A percentile compares a stretch with the other conserved stretches of the same genome.
These are phyloP conservation scores for Byssochlamys sp. DNA, from an alignment of 2,329 filamentous ascomycete species.

Conservation along the genomic window DNA sequence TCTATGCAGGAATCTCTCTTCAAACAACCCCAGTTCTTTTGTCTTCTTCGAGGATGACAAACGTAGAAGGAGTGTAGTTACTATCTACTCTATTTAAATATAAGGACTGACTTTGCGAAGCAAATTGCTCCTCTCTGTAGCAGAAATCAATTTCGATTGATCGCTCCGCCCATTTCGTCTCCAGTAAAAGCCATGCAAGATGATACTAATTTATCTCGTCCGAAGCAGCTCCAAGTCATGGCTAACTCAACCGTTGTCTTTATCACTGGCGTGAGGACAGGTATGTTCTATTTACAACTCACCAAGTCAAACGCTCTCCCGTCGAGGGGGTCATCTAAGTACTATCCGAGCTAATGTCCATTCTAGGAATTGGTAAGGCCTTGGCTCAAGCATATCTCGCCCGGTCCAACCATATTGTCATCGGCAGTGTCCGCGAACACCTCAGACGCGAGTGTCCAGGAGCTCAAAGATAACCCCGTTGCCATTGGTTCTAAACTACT, in stretches of 20 bases:
- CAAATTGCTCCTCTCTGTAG: too few relatives aligned
- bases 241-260: neutral
- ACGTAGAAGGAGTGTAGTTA: too few relatives aligned
- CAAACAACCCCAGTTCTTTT: too few relatives aligned
- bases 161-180: too few relatives aligned
- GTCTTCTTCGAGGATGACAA: too few relatives aligned
- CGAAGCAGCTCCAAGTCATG: neutral
- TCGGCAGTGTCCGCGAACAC: slow-evolving; percentile 1
- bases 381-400: slow-evolving; percentile 2
- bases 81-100: too few relatives aligned
- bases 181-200: too few relatives aligned
- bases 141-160: too few relatives aligned
- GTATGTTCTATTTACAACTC: neutral
- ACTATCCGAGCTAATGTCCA: neutral
- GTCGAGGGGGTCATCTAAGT: neutral
- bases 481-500: slow-evolving; percentile 29
- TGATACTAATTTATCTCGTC: neutral
- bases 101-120: too few relatives aligned
- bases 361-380: neutral
- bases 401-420: slow-evolving; percentile 2
- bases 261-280: neutral
- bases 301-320: neutral
- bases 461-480: slow-evolving; percentile 20
- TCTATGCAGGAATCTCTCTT: too few relatives aligned
- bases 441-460: neutral